phyloP scores from a whole-genome alignment of 257 asterid species.

The Cynanchum wilfordii region DNA sequence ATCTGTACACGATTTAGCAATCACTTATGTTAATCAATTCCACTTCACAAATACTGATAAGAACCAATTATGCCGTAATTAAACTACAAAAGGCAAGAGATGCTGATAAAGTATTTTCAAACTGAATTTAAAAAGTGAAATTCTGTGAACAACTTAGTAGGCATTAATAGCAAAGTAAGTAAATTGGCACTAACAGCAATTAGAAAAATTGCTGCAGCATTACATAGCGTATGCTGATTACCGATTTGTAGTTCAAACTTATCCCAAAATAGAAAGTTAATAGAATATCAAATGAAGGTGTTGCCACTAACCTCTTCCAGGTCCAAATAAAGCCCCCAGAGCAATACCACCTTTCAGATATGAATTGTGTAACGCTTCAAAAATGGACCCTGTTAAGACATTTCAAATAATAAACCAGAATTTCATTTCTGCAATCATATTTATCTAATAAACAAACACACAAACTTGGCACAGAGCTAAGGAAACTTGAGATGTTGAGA shows the following conservation, averaged over 20 bases:
- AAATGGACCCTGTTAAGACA: conserved; percentile 40
- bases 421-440: neutral
- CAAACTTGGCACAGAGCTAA: neutral
- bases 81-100: neutral
- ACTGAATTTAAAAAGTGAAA: neutral
- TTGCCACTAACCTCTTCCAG: conserved; percentile 80
- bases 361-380: conserved; percentile 74
- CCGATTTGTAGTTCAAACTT: neutral
- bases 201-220: neutral
- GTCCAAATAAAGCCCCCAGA: conserved; percentile 83
- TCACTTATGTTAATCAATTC: conserved; percentile 15
- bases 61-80: neutral
- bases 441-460: neutral
- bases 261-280: neutral
- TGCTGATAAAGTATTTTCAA: neutral
- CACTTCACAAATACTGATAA: neutral
- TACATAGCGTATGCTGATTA: neutral
- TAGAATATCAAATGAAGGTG: neutral
- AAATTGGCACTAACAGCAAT: neutral
- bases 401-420: neutral
- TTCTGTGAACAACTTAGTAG: neutral
- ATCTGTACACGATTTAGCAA: conserved; percentile 41
- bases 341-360: conserved; percentile 91
- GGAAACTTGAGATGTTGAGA: neutral
- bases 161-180: neutral